These are phyloP conservation scores for Phylloporus sp. DNA, from an alignment of 768 basidiomycete species.

Conservation along the genomic window DNA sequence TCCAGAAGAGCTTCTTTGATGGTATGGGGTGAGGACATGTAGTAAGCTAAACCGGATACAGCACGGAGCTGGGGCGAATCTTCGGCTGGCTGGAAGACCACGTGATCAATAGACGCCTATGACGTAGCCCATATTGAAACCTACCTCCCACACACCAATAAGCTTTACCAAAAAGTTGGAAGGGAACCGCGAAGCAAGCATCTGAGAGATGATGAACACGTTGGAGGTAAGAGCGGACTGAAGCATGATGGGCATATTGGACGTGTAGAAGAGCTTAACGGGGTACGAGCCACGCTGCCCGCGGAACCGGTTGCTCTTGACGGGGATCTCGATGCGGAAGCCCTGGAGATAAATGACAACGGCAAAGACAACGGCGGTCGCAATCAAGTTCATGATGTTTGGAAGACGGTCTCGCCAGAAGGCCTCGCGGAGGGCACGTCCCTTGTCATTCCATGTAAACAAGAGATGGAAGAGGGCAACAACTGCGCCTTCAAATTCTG, in stretches of 20 bases:
- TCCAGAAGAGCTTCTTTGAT: slow-evolving; percentile 83
- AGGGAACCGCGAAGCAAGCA: slow-evolving; percentile 91
- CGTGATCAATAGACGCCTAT: background rate
- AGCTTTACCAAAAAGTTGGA: slow-evolving; percentile 83
- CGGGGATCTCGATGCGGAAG: slow-evolving; percentile 97
- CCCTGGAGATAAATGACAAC: slow-evolving; percentile 98
- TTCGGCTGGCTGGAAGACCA: slow-evolving; percentile 69
- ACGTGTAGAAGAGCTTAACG: slow-evolving; percentile 97
- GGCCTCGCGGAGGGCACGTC: slow-evolving; percentile 92
- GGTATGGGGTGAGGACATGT: slow-evolving; percentile 97
- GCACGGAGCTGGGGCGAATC: slow-evolving; percentile 91
- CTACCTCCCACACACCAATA: slow-evolving; percentile 97
- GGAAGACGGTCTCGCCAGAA: slow-evolving; percentile 97
- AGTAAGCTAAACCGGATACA: slow-evolving; percentile 89
- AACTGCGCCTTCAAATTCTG: slow-evolving; percentile 96
- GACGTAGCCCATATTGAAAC: slow-evolving; percentile 16
- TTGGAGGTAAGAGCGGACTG: slow-evolving; percentile 90
- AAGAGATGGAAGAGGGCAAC: slow-evolving; percentile 95
- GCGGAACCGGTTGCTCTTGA: slow-evolving; percentile 93
- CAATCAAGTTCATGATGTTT: slow-evolving; percentile 96
- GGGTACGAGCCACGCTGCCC: slow-evolving; percentile 97
- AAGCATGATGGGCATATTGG: slow-evolving; percentile 99
- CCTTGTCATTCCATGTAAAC: slow-evolving; percentile 98
- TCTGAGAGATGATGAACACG: slow-evolving; percentile 94
- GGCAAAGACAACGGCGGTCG: slow-evolving; percentile 87